Evolutionary conservation across 2,329 filamentous ascomycete species (phyloP), one percentile per base, ranked within the genome.

Genomic region (Fusarium sp.): DNA sequence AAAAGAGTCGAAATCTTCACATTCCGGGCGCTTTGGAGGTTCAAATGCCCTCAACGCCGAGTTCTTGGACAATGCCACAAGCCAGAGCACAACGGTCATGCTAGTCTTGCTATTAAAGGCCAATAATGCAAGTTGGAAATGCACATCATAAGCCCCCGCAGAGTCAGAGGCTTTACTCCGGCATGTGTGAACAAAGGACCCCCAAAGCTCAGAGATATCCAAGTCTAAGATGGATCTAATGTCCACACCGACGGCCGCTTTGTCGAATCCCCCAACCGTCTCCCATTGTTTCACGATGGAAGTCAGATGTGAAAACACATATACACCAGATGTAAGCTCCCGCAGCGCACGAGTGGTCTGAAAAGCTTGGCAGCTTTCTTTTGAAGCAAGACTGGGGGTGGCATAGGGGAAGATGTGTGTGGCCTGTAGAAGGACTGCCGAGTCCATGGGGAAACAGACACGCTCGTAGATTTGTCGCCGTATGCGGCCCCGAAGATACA

Each of bases 221-320:
- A 93, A 81, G 0, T 92, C 91, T 66, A 93, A 88, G 74, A 88
- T 85, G 31, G 11, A 4, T 14, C 33, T n/a, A 9, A 58, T 58
- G 22, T 38, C 56, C 8, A 22, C 10, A 20, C 9, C 6, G 10
- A 16, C 6, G 7, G 16, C 7, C 20, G 6, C 31, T 11, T 50
- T 22, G 18, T 64, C 59, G 27, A 68, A 62, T 6, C 68, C 59
- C n/a, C 18, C 62, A 20, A 66, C 35, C 7, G 16, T 25, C 11
- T 7, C 11, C 68, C 68, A 71, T 0, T 27, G 18, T 4, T 71
- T 62, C 29, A 74, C 14, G 6, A 66, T 14, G 31, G 67, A 58
- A 2, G 40, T 29, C n/a, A 45, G 64, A 6, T n/a, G 58, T 40
- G 16, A 42, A 14, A 57, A 64, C 5, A 25, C 0, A 0, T 4